Conservation (phyloP, 352 stramenopile species). For the Pythium oligandrum region DNA sequence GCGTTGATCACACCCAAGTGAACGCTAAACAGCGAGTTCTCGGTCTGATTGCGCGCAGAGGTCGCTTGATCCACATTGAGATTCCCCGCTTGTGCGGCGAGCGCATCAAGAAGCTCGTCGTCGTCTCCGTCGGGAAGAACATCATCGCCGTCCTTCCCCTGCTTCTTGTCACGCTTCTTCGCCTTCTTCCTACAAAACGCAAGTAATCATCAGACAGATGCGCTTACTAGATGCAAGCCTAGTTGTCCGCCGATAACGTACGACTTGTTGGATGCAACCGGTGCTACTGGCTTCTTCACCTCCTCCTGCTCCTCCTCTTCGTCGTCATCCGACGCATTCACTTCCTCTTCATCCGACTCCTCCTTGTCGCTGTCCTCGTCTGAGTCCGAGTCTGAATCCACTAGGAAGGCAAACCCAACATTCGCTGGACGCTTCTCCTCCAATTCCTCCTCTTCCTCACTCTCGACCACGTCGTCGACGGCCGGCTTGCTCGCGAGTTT, state of each 20-base stretch:
- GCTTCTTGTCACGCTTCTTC: slow-evolving; percentile 7
- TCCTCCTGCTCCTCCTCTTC: slow-evolving; percentile 16
- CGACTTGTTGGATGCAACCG: slow-evolving; percentile 1
- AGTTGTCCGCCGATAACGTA: not conserved
- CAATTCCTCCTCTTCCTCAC: slow-evolving; percentile 34
- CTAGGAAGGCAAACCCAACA: slow-evolving; percentile 68
- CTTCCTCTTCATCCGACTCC: slow-evolving; percentile 29
- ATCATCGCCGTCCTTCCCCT: slow-evolving; percentile 20
- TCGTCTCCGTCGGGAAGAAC: slow-evolving; percentile 27
- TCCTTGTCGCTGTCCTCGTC: slow-evolving; percentile 28
- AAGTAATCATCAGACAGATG: not conserved
- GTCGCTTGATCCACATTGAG: slow-evolving; percentile 31
- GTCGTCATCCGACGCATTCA: slow-evolving; percentile 24
- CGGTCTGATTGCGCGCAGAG: slow-evolving; percentile 28
- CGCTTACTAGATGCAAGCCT: no score
- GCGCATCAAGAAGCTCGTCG: slow-evolving; percentile 63
- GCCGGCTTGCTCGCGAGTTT: slow-evolving; percentile 38
- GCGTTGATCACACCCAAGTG: slow-evolving; percentile 75
- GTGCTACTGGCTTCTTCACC: slow-evolving; percentile 7
- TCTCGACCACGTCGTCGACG: slow-evolving; percentile 19
- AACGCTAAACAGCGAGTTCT: slow-evolving; percentile 63
- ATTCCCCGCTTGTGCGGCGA: slow-evolving; percentile 39
- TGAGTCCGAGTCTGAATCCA: slow-evolving; percentile 57
- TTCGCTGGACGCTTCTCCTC: slow-evolving; percentile 51
- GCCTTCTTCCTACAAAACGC: slow-evolving; percentile 29